Conservation (phyloP, 2,329 filamentous ascomycete species). For the Chaetomium globosum region DNA sequence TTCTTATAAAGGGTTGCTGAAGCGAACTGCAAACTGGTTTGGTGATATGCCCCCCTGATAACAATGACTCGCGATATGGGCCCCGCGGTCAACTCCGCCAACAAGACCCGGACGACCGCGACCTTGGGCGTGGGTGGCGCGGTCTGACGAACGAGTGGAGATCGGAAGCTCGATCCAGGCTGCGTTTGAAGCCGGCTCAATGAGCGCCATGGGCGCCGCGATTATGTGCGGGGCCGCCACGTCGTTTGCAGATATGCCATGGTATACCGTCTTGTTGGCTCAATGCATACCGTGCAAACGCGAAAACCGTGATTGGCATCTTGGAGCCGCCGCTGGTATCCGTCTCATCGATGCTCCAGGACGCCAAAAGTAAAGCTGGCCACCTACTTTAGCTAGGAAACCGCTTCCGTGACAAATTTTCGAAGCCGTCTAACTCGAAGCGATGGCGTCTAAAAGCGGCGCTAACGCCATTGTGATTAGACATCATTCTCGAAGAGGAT, state of each 20-base stretch:
- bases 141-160: constrained; percentile 25
- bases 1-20: not conserved
- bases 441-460: not conserved
- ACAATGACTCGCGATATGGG: constrained; percentile 24
- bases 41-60: not conserved
- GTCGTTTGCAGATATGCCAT: not conserved
- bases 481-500: not conserved
- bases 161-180: not conserved
- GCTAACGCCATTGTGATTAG: not conserved
- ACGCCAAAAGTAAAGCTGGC: not conserved
- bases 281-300: constrained; percentile 5
- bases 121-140: constrained; percentile 8
- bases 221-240: not conserved
- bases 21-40: not conserved
- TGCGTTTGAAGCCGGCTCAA: not conserved
- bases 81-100: constrained; percentile 10
- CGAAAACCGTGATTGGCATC: not conserved
- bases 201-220: not conserved
- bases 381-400: not conserved
- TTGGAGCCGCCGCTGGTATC: not conserved
- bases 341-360: not conserved
- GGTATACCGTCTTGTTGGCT: not conserved
- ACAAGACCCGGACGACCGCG: constrained; percentile 7
- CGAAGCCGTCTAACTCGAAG: not conserved
- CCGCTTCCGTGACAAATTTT: not conserved